Evolutionary conservation across 108 stramenopile species (phyloP), one percentile per base, ranked within the genome.

Genomic region (Fragilariopsis cylindrus): DNA sequence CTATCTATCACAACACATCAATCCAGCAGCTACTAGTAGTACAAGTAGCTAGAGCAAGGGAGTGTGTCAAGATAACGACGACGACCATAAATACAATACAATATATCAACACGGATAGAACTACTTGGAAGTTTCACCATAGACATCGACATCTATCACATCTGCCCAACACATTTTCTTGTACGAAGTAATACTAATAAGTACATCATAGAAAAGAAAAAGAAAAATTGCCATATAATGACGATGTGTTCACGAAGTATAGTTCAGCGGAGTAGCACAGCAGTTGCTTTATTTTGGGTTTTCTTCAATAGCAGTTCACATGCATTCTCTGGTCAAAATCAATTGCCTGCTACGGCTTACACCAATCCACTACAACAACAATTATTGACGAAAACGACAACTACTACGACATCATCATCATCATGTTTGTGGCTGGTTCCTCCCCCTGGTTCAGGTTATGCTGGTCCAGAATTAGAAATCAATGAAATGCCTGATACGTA

Each of bases 401-500:
- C 58, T 4, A 7, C 41, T 5, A 56, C 16, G 55, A 56, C 55
- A 0, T 60, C 21, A 60, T 60, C 57, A 8, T 40, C 9, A 6
- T 41, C 58, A 60, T 49, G 65, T 53, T 65, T 42, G 60, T 30
- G 58, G 11, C 58, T 78, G 18, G 47, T 69, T 21, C 73, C 89
- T 44, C 89, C 89, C 9, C 84, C 84, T 8, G 86, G 86, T 62
- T 87, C 86, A 5, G 89, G 89, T 43, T 90, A 87, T 46, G 62
- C 69, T 7, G 18, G 63, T 16, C 76, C 72, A 3, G 85, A 86
- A 50, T 84, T 87, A 50, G 89, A 90, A 76, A 69, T 62, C n/a
- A 73, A 79, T 5, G 62, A 67, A 50, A 72, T 90, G 19, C 94
- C 94, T 0, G 75, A 84, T 9, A 84, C 94, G 4, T 95, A 95